Base-by-base conservation (phyloP, 2,329 filamentous ascomycete species). In the Aureobasidium melanogenum region DNA sequence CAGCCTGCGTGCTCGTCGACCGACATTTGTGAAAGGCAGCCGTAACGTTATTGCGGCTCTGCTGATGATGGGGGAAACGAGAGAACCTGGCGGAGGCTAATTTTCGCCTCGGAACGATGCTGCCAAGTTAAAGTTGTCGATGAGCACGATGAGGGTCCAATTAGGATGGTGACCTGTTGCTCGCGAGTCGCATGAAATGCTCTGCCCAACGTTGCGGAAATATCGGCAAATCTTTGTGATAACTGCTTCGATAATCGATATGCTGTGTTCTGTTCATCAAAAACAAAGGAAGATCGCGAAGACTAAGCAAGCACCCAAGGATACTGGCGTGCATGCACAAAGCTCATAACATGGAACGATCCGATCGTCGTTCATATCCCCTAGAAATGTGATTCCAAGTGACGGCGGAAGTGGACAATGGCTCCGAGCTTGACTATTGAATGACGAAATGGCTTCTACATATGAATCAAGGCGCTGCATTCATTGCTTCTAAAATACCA, bases 1-100 rank as follows among this genome's bases (percentile, higher is more conserved):
- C 54, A 62, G 38, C 56, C 44, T 30, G 56, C 56, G 44, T n/a
- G 5, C 10, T 59, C 56, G 44, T 59, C 36, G 24, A 28, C 36
- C 32, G 56, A 59, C 56, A 50, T 59, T 38, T 28, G n/a, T n/a
- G n/a, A 15, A 30, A 6, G 19, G 10, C 6, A 9, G 30, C 30
- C 9, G 30, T 32, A 30, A 30, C 24, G 15, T 17, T 41, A 41
- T 36, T 41, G 36, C 50, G 50, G 50, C 22, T 41, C 24, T 54
- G 50, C 34, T 54, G 48, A 52, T 30, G 15, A 36, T 36, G 50
- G 50, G 10, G 41, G 12, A 2, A 46, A 8, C 22, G 24, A 5
- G 12, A 39, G 8, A 34, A 19, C 7, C 47, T 50, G n/a, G 47
- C n/a, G n/a, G 30, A 26, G 48, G 28, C 19, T 15, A 38, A 51